Percentiles rank a stretch among this genome's conserved stretches.
These are phyloP conservation scores for Boletus insuetus DNA, from an alignment of 768 basidiomycete genomes.

Conservation along the genomic window DNA sequence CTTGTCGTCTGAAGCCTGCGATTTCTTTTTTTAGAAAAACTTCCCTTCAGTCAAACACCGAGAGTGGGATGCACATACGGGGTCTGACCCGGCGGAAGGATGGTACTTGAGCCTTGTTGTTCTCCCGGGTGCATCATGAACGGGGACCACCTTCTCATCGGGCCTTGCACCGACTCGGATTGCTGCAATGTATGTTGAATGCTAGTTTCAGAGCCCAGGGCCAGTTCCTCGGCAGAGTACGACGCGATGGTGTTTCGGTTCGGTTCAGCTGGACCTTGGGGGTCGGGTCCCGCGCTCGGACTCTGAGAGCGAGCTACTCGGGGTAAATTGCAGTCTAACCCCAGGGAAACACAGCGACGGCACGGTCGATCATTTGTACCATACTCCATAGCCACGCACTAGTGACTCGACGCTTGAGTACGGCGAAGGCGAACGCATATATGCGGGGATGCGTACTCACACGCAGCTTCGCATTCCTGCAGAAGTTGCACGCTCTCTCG, in stretches of 20 bases:
- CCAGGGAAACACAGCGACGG: constrained; percentile 18
- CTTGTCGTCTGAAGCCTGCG: constrained; percentile 4
- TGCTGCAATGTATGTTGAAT: constrained; percentile 7
- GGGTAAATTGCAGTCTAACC: constrained; percentile 12
- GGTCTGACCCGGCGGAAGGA: neutral
- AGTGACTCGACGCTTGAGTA: constrained; percentile 2
- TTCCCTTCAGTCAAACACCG: neutral
- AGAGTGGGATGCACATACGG: constrained; percentile 11
- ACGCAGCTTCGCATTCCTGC: constrained; percentile 18
- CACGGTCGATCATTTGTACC: constrained; percentile 19
- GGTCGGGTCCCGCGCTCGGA: constrained; percentile 11
- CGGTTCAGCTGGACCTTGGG: constrained; percentile 7
- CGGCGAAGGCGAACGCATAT: neutral
- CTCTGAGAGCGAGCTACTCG: constrained; percentile 21
- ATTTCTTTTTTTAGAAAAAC: neutral
- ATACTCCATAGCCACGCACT: constrained; percentile 21
- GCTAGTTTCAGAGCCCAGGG: neutral
- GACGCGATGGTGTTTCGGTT: neutral
- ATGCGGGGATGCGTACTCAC: constrained; percentile 10
- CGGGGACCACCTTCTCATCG: constrained; percentile 3
- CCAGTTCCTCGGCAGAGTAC: constrained; percentile 6
- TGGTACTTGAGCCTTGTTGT: constrained; percentile 2
- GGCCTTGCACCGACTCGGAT: neutral
- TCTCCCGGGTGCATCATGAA: neutral
- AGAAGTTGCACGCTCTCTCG: constrained; percentile 16